Evolutionary conservation across 2,329 filamentous ascomycete genomes (phyloP), one percentile per base, ranked within the genome.

Genomic region (Amylocarpus encephaloides): DNA sequence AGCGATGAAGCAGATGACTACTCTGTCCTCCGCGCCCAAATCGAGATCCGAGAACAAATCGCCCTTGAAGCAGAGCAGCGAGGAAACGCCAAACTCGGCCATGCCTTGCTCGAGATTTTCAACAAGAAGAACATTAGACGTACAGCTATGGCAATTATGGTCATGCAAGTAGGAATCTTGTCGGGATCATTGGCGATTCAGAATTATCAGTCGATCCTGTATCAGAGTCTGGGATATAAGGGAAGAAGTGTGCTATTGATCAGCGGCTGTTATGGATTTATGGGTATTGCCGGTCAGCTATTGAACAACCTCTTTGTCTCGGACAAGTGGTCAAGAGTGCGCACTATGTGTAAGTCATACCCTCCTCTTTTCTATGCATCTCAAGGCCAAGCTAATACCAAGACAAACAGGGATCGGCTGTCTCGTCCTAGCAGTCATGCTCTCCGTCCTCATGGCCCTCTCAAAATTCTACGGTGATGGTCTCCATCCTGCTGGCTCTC

Each of bases 171-270:
- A 60, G 62, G 62, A 15, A 61, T 68, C 45, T 61, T 70, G 26
- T 64, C 60, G 39, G 67, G 67, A 7, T 66, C 67, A 0, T 57
- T 62, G 1, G 66, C 67, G 34, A 69, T 69, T 19, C 66, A 69
- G 44, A 68, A 70, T 47, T 70, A 66, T 49, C 67, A 70, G 48
- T 64, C 56, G 43, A 64, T 64, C 16, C 64, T 70, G 38, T 70
- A 70, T 48, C 59, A 59, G 3, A 56, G 59, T 2, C 58, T 69
- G 6, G 68, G 68, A 4, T 68, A 65, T 41, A 60, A 57, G 2
- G 66, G 66, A 2, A 61, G 60, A 13, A 64, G 60, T 2, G 60
- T 61, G 0, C 49, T 70, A 3, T 57, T 69, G 10, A 69, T 70
- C 46, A 64, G 62, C 34, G 66, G 61, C 1, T 53, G 62, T 6